phyloP scores from a whole-genome alignment of 164 flowering plant genomes.

The Hamamelis virginiana region DNA sequence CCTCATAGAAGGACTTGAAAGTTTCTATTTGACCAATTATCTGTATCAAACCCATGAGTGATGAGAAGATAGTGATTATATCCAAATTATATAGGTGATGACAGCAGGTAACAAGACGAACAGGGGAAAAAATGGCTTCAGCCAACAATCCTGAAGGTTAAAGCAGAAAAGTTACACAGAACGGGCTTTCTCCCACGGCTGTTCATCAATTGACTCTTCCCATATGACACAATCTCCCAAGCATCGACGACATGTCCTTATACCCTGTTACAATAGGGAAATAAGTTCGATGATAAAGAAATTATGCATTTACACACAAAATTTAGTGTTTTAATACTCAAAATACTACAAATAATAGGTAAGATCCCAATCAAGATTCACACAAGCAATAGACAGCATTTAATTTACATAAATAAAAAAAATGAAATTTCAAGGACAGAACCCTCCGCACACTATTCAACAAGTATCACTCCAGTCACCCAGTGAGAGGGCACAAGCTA shows the following conservation, averaged over 20 bases:
- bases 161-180: constrained; percentile 49
- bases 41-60: neutral
- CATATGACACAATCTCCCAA: constrained; percentile 89
- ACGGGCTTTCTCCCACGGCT: constrained; percentile 90
- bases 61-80: neutral
- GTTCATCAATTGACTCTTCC: constrained; percentile 94
- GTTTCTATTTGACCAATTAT: neutral
- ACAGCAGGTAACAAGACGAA: neutral
- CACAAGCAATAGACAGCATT: neutral
- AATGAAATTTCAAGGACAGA: no score
- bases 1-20: no score
- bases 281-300: neutral
- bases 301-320: neutral
- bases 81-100: neutral
- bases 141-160: neutral
- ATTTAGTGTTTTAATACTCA: neutral
- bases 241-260: constrained; percentile 68
- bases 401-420: neutral
- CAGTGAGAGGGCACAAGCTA: no score
- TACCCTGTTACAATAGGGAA: constrained; percentile 47
- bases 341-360: neutral
- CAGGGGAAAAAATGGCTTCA: neutral
- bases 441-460: no score
- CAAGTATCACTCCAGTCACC: no score
- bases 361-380: neutral